These are phyloP conservation scores for Phyllosticta citriasiana DNA, from an alignment of 2,329 filamentous ascomycete genomes.

Conservation along the genomic window DNA sequence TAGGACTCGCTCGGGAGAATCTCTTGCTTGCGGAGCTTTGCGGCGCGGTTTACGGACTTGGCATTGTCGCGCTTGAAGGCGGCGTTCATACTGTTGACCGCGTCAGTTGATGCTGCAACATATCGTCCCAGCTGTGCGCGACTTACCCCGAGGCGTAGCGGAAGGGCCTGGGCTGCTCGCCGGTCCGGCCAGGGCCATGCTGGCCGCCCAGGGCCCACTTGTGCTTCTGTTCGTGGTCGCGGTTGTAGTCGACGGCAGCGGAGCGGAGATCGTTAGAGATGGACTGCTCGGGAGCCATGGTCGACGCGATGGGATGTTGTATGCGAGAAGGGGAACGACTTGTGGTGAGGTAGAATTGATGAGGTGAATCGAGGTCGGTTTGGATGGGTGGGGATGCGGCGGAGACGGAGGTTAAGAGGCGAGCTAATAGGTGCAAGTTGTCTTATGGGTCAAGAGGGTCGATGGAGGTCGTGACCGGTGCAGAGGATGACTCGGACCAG, in stretches of 20 bases:
- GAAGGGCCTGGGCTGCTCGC: conserved; percentile 28
- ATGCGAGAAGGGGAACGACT: conserved; percentile 11
- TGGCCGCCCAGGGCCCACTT: conserved; percentile 41
- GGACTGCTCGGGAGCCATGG: conserved; percentile 38
- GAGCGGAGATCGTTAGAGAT: conserved; percentile 45
- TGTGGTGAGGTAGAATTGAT: conserved; percentile 12
- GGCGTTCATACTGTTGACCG: background rate
- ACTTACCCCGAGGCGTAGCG: conserved; percentile 15
- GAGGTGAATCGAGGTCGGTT: conserved; percentile 9
- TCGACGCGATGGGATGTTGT: conserved; percentile 16
- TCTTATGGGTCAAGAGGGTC: conserved; percentile 8
- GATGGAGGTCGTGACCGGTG: background rate
- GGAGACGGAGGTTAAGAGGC: conserved; percentile 1
- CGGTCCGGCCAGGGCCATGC: conserved; percentile 26
- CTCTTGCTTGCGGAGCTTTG: conserved; percentile 28
- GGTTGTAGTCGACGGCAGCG: conserved; percentile 42
- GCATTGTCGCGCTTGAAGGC: conserved; percentile 6
- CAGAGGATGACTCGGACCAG: conserved; percentile 8
- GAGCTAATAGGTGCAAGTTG: conserved; percentile 2
- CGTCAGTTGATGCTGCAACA: background rate
- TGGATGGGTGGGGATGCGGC: conserved; percentile 11
- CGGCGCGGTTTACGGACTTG: conserved; percentile 1
- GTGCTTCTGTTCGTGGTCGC: conserved; percentile 39
- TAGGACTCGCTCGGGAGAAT: conserved; percentile 18
- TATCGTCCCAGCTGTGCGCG: background rate